Evolutionary conservation across 345 rosid species (phyloP), one percentile per base, ranked within the genome.

Genomic region (Eucalyptus polybractea): DNA sequence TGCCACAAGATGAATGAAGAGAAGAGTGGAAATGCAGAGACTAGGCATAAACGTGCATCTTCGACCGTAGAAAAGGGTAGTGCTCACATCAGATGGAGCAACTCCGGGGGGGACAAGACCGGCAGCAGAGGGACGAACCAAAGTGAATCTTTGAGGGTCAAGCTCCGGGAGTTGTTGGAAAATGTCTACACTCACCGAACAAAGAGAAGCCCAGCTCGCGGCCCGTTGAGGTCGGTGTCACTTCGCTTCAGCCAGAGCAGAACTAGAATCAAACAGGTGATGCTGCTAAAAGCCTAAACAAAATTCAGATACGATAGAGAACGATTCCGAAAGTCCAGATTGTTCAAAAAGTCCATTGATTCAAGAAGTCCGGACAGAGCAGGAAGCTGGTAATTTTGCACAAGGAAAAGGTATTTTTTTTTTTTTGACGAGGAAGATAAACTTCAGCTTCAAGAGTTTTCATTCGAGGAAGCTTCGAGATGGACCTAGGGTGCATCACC

Each of bases 291-390:
- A 91, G 89, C 94, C 90, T 85, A 91, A 91, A 89, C 93, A 93
- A 89, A 89, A 87, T 91, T 95, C 99, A 87, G 99, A 97, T 88
- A 90, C 96, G 72, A 94, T 95, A 80, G 99, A 95, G 95, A 93
- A 94, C 87, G 98, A 94, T 91, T 93, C 96, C 86, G 97, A 95
- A 89, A 93, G 90, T 92, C 96, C 96, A 88, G 93, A 92, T 86
- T 89, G 72, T 89, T 89, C 90, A 65, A 87, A 90, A 90, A 93
- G 95, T 89, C 96, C 96, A 56, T 91, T 93, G 80, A 95, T 94
- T 31, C 92, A 92, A 91, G 90, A 92, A 88, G 92, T 90, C 45
- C 93, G 88, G 72, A 80, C 88, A 87, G 89, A 92, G 86, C 92
- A 92, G 33, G 92, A 87, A 87, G 90, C 89, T 89, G 44, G 89